Conservation (phyloP, 495 filamentous ascomycete species). For the Xylaria nigripes region DNA sequence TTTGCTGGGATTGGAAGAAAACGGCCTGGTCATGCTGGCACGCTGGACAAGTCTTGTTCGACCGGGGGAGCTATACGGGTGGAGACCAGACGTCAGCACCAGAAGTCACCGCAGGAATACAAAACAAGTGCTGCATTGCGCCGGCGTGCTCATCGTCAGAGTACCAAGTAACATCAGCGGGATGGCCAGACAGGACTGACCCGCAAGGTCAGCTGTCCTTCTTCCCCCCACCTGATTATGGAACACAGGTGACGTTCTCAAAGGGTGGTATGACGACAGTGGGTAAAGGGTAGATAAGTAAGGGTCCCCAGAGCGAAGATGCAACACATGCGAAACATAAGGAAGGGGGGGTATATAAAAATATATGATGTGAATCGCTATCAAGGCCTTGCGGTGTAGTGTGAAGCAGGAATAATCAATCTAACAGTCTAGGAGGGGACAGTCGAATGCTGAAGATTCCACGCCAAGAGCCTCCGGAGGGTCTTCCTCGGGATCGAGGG, state of each 20-base stretch:
- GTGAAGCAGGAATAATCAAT: conserved; percentile 4
- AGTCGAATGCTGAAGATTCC: neutral
- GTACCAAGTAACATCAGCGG: conserved; percentile 2
- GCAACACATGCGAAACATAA: neutral
- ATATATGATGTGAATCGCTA: neutral
- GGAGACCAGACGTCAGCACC: conserved; percentile 43
- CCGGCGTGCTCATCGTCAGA: neutral
- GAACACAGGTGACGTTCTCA: neutral
- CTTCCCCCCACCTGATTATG: neutral
- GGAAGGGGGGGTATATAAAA: neutral
- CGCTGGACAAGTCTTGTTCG: conserved; percentile 70
- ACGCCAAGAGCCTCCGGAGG: conserved; percentile 15
- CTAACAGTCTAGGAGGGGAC: conserved; percentile 2
- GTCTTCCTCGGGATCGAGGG: conserved; percentile 9
- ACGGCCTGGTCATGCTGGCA: conserved; percentile 84
- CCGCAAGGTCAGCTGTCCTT: neutral
- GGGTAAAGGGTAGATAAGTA: neutral
- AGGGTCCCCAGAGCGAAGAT: neutral
- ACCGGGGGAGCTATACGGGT: conserved; percentile 67
- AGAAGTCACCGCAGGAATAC: conserved; percentile 17
- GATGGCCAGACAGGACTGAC: neutral
- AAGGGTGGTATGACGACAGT: neutral
- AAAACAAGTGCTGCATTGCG: neutral
- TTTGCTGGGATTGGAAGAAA: conserved; percentile 97
- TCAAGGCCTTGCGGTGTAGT: neutral